Evolutionary conservation across 2,329 filamentous ascomycete genomes (phyloP).

Genomic region (Colletotrichum godetiae): DNA sequence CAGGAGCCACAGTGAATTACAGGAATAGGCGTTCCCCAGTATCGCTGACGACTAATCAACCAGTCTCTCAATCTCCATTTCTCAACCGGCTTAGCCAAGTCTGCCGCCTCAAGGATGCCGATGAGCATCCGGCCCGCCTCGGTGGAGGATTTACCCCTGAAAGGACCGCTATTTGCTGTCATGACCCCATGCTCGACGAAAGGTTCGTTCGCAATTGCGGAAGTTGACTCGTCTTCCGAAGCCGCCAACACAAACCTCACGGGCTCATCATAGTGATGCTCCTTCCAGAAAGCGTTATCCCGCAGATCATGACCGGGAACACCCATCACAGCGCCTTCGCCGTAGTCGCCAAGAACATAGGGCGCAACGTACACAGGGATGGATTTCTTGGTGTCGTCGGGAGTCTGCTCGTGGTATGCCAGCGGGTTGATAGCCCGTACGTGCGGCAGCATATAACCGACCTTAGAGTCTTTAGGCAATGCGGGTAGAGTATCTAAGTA

Average conservation of each 20-base stretch:
- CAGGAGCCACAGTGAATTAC: slow-evolving; percentile 85
- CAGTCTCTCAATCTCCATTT: slow-evolving; percentile 89
- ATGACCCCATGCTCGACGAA: slow-evolving; percentile 76
- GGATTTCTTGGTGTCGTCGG: slow-evolving; percentile 63
- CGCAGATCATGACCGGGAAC: slow-evolving; percentile 86
- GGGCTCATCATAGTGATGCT: slow-evolving; percentile 70
- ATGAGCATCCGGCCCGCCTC: slow-evolving; percentile 73
- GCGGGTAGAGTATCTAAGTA: slow-evolving; percentile 75
- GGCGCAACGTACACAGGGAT: slow-evolving; percentile 85
- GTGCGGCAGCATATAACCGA: slow-evolving; percentile 74
- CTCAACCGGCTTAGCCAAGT: slow-evolving; percentile 71
- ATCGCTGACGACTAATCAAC: slow-evolving; percentile 91
- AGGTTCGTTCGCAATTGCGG: slow-evolving; percentile 60
- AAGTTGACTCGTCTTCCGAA: slow-evolving; percentile 59
- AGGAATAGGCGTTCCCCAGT: slow-evolving; percentile 92
- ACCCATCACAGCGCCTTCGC: slow-evolving; percentile 91
- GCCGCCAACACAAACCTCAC: slow-evolving; percentile 72
- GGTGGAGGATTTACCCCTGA: slow-evolving; percentile 71
- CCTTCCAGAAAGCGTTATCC: slow-evolving; percentile 83
- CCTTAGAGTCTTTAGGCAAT: slow-evolving; percentile 66
- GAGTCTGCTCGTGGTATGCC: slow-evolving; percentile 62
- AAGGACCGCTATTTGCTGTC: slow-evolving; percentile 73
- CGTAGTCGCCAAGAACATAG: slow-evolving; percentile 87
- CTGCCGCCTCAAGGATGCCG: slow-evolving; percentile 62
- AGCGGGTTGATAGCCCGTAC: slow-evolving; percentile 75